Evolutionary conservation across 2,329 filamentous ascomycete genomes (phyloP).

Genomic region (Exserohilum turcica): DNA sequence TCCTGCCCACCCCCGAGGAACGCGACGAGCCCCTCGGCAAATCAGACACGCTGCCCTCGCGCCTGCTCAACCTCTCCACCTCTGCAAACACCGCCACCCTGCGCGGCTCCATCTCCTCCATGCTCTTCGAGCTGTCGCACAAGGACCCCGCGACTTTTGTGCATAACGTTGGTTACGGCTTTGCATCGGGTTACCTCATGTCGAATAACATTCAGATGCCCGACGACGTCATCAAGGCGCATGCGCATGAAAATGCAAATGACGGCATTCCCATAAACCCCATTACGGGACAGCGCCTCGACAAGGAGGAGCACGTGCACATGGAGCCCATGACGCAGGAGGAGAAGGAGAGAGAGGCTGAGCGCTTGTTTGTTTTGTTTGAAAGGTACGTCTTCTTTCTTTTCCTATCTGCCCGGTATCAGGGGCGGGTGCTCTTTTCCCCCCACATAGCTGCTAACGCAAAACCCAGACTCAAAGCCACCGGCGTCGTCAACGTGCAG

Average conservation of each 20-base stretch:
- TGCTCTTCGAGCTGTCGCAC: constrained; percentile 87
- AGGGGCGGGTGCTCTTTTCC: too few species aligned
- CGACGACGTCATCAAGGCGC: constrained; percentile 64
- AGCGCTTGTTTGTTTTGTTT: constrained; percentile 87
- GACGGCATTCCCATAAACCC: constrained; percentile 68
- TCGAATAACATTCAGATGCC: constrained; percentile 82
- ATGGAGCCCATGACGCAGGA: constrained; percentile 81
- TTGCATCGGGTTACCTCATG: constrained; percentile 86
- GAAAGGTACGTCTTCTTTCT: constrained; percentile 65
- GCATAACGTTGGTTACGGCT: constrained; percentile 91
- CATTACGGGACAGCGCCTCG: constrained; percentile 81
- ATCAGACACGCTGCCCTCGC: constrained; percentile 73
- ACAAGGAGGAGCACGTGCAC: constrained; percentile 65
- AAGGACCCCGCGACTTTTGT: constrained; percentile 81
- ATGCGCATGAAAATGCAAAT: constrained; percentile 43
- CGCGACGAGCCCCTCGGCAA: constrained; percentile 77
- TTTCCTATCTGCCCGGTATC: not conserved
- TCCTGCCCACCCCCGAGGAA: constrained; percentile 80
- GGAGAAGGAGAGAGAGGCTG: constrained; percentile 91
- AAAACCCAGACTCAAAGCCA: constrained; percentile 65
- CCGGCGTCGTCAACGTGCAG: constrained; percentile 75
- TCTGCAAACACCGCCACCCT: constrained; percentile 73
- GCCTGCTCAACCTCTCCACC: constrained; percentile 76
- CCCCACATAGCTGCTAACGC: constrained; percentile 19
- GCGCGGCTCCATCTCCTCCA: constrained; percentile 72